These are phyloP conservation scores for Agapanthus africanus DNA, from an alignment of 106 monocot species.

Conservation along the genomic window DNA sequence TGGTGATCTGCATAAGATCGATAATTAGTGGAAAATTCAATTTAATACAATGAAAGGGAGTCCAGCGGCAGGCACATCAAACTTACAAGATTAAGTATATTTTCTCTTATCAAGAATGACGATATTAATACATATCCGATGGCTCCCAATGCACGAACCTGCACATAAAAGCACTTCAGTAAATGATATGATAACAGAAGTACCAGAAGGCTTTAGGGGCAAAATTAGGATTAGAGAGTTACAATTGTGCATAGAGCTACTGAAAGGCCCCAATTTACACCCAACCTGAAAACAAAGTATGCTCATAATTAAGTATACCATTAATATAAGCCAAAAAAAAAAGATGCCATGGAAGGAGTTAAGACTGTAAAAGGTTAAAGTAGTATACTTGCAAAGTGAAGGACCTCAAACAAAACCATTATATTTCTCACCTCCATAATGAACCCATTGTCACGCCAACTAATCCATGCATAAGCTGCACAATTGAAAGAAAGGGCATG, in stretches of 20 bases:
- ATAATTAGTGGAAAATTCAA: no score
- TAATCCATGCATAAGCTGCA: conserved; percentile 98
- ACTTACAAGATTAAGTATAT: conserved; percentile 67
- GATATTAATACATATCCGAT: conserved; percentile 69
- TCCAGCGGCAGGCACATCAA: no score
- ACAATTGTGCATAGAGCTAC: conserved; percentile 71
- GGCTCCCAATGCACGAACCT: conserved; percentile 72
- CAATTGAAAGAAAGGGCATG: background rate
- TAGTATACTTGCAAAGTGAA: no score
- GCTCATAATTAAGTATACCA: background rate
- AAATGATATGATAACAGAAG: no score
- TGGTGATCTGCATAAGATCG: conserved; percentile 85
- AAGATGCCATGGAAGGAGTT: no score
- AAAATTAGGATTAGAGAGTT: conserved; percentile 12
- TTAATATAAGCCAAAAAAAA: no score
- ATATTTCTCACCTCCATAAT: conserved; percentile 66
- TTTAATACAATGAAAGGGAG: no score
- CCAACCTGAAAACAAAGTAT: conserved; percentile 38
- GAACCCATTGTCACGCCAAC: conserved; percentile 87
- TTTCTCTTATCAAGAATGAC: conserved; percentile 85
- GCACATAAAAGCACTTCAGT: no score
- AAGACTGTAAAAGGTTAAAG: no score
- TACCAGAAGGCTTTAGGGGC: no score
- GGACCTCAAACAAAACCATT: background rate
- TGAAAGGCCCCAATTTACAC: conserved; percentile 61